phyloP scores from a whole-genome alignment of 257 asterid genomes.

The Salvia rosmarinus region DNA sequence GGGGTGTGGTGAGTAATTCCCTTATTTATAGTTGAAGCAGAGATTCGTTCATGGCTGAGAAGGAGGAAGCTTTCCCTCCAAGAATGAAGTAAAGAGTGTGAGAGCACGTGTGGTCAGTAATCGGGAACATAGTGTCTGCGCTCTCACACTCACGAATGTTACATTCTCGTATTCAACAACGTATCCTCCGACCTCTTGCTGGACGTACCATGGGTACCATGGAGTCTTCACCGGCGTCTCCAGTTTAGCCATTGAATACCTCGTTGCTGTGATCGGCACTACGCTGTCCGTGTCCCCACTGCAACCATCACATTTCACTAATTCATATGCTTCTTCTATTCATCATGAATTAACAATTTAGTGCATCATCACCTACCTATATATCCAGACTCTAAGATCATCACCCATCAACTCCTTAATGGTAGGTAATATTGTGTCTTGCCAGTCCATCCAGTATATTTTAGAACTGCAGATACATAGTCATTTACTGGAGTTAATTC shows the following conservation, averaged over 20 bases:
- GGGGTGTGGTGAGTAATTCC: no score
- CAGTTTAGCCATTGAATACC: constrained; percentile 47
- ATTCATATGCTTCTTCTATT: no score
- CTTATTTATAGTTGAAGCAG: no score
- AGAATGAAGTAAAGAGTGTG: constrained; percentile 43
- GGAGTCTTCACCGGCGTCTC: constrained; percentile 37
- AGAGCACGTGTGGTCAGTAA: constrained; percentile 43
- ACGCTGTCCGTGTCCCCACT: constrained; percentile 39
- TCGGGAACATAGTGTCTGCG: constrained; percentile 48
- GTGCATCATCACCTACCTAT: constrained; percentile 34
- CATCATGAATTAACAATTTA: not conserved
- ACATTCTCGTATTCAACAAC: constrained; percentile 42
- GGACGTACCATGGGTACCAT: constrained; percentile 56
- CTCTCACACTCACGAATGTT: constrained; percentile 45
- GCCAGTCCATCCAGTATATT: constrained; percentile 38
- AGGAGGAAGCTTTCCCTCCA: constrained; percentile 39
- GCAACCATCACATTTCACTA: not conserved
- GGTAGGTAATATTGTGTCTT: constrained; percentile 39
- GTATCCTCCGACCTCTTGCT: constrained; percentile 49
- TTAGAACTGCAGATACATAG: not conserved
- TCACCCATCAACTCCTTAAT: constrained; percentile 47
- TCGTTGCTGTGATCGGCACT: constrained; percentile 50
- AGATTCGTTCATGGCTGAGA: not conserved
- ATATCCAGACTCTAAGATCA: constrained; percentile 51
- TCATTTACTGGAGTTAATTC: not conserved